These are phyloP conservation scores for Amphichorda felina DNA, from an alignment of 2,329 filamentous ascomycete species.

Conservation along the genomic window DNA sequence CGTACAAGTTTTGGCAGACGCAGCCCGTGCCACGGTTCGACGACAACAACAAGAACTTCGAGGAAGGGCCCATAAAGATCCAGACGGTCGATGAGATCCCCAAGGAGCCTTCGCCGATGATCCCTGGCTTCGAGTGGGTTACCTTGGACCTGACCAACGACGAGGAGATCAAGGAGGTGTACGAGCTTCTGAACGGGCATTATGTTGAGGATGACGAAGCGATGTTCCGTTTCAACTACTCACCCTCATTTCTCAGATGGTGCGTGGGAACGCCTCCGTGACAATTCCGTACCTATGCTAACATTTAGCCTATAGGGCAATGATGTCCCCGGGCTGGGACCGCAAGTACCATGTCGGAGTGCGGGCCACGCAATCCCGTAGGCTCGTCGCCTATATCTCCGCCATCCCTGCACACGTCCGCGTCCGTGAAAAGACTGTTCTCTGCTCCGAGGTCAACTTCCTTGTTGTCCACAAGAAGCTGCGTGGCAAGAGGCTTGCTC, in stretches of 20 bases:
- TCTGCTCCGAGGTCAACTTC: slow-evolving; percentile 92
- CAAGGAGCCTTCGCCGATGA: slow-evolving; percentile 61
- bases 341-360: slow-evolving; percentile 94
- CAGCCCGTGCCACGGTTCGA: slow-evolving; percentile 87
- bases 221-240: slow-evolving; percentile 97
- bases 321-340: slow-evolving; percentile 90
- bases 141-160: slow-evolving; percentile 76
- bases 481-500: slow-evolving; percentile 80
- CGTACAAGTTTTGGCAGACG: slow-evolving; percentile 98
- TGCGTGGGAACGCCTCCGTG: slow-evolving; percentile 23
- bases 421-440: slow-evolving; percentile 63
- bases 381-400: slow-evolving; percentile 91
- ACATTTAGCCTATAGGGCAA: slow-evolving; percentile 46
- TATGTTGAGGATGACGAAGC: slow-evolving; percentile 97
- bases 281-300: background rate
- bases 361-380: slow-evolving; percentile 68
- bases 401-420: slow-evolving; percentile 78
- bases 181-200: slow-evolving; percentile 81
- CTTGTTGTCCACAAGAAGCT: slow-evolving; percentile 98
- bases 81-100: slow-evolving; percentile 70
- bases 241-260: slow-evolving; percentile 79
- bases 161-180: slow-evolving; percentile 75
- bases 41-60: slow-evolving; percentile 38
- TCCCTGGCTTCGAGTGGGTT: slow-evolving; percentile 88
- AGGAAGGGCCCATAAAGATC: slow-evolving; percentile 75